phyloP scores from a whole-genome alignment of 257 asterid genomes.

The Solanum tarapatanum region DNA sequence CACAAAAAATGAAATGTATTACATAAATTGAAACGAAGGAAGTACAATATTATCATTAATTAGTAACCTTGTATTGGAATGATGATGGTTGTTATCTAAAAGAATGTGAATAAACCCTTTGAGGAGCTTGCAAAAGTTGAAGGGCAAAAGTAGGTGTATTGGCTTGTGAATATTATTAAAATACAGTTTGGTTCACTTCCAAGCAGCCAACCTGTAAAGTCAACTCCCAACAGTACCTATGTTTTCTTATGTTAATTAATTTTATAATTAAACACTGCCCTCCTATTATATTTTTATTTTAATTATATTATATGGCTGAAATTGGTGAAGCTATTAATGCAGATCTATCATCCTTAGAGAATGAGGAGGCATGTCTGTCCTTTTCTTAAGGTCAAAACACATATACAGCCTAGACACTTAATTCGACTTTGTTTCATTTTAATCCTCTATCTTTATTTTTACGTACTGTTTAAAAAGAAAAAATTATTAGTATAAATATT shows the following conservation, averaged over 20 bases:
- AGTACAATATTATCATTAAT: background rate
- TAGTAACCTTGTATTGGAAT: background rate
- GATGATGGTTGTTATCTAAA: background rate
- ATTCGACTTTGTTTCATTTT: no score
- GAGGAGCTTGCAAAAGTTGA: background rate
- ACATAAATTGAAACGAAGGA: background rate
- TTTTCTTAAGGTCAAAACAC: background rate
- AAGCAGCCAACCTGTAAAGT: slow-evolving; percentile 51
- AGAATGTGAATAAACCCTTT: background rate
- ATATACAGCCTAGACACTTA: background rate
- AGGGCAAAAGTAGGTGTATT: background rate
- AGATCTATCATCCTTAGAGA: slow-evolving; percentile 34
- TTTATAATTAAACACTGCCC: background rate
- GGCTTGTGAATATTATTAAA: slow-evolving; percentile 5
- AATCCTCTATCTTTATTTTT: no score
- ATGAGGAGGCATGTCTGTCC: slow-evolving; percentile 39
- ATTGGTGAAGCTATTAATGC: slow-evolving; percentile 51
- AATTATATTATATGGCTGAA: background rate
- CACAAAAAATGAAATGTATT: no score
- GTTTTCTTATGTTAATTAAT: slow-evolving; percentile 28
- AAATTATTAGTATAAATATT: no score
- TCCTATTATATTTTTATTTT: background rate
- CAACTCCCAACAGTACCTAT: slow-evolving; percentile 53
- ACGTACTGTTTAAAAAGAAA: background rate
- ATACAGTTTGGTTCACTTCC: background rate